Evolutionary conservation across 208 protist genomes (phyloP).

Genomic region (Wallacemonas sp.): DNA sequence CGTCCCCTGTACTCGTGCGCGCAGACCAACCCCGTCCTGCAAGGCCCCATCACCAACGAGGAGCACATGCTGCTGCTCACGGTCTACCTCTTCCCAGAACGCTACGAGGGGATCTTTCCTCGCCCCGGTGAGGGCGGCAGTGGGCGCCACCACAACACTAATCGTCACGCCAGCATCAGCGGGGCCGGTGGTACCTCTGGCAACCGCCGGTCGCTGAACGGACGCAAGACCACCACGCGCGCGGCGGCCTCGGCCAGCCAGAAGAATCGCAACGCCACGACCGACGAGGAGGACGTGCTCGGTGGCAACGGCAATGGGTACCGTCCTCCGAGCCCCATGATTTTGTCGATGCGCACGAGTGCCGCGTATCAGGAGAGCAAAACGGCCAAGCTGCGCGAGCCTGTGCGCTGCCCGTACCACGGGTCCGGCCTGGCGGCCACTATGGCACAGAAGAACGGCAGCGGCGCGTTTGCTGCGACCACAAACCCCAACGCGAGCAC

Average conservation of each 20-base stretch:
- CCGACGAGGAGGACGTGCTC: constrained; percentile 44
- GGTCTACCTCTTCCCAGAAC: constrained; percentile 60
- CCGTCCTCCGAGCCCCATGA: constrained; percentile 82
- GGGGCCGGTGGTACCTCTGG: constrained; percentile 1
- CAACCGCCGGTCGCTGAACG: neutral
- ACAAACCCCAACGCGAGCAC: neutral
- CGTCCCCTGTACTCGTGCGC: constrained; percentile 9
- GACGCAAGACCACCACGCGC: neutral
- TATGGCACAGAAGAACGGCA: neutral
- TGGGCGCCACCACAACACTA: neutral
- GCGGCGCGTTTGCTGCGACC: neutral
- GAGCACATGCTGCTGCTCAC: constrained; percentile 58
- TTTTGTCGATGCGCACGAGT: constrained; percentile 83
- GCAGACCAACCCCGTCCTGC: constrained; percentile 4
- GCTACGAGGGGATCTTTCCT: constrained; percentile 25
- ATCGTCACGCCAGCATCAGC: constrained; percentile 2
- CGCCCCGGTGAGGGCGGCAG: neutral
- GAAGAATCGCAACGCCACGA: constrained; percentile 9
- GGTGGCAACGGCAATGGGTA: constrained; percentile 49
- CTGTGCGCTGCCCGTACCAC: constrained; percentile 10
- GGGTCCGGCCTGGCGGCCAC: constrained; percentile 6
- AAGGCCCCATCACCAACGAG: constrained; percentile 38
- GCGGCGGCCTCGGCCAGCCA: neutral
- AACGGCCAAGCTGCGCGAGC: constrained; percentile 9
- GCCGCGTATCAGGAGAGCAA: constrained; percentile 35